Conservation (phyloP, 2,329 filamentous ascomycete genomes). For the Camptophora hylomeconis region DNA sequence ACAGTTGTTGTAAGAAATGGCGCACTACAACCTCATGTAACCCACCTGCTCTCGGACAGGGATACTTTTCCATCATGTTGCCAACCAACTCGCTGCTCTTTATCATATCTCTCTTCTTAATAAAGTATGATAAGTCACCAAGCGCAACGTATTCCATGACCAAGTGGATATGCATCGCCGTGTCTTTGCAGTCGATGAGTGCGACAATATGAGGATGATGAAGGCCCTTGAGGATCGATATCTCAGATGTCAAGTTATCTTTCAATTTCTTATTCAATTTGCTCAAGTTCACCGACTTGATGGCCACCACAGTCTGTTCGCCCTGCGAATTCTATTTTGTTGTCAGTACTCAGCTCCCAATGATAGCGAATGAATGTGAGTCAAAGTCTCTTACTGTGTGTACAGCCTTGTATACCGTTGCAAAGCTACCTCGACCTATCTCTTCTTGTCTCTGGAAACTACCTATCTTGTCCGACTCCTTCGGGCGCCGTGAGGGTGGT, state of each 20-base stretch:
- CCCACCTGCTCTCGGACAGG: slow-evolving; percentile 68
- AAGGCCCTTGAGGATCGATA: slow-evolving; percentile 83
- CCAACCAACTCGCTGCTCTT: slow-evolving; percentile 66
- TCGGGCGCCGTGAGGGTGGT: slow-evolving; percentile 29
- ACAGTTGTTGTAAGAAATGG: slow-evolving; percentile 90
- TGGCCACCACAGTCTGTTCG: slow-evolving; percentile 58
- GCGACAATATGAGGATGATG: slow-evolving; percentile 95
- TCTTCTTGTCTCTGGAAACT: slow-evolving; percentile 73
- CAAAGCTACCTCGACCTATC: slow-evolving; percentile 96
- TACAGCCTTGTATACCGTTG: slow-evolving; percentile 78
- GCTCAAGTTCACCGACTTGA: slow-evolving; percentile 87
- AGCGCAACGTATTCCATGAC: slow-evolving; percentile 98
- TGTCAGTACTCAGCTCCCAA: slow-evolving; percentile 9
- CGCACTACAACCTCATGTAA: slow-evolving; percentile 92
- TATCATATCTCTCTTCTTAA: slow-evolving; percentile 81
- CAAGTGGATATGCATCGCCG: slow-evolving; percentile 77
- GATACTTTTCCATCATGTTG: slow-evolving; percentile 89
- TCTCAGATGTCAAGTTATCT: slow-evolving; percentile 90
- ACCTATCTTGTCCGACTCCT: slow-evolving; percentile 19
- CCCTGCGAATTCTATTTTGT: slow-evolving; percentile 9
- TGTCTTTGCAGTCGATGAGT: slow-evolving; percentile 87
- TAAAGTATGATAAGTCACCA: slow-evolving; percentile 86
- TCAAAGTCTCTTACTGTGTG: slow-evolving; percentile 54
- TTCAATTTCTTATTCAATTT: slow-evolving; percentile 93
- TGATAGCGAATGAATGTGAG: slow-evolving; percentile 1